Base-by-base conservation (phyloP, 345 rosid species). In the Punica granatum region DNA sequence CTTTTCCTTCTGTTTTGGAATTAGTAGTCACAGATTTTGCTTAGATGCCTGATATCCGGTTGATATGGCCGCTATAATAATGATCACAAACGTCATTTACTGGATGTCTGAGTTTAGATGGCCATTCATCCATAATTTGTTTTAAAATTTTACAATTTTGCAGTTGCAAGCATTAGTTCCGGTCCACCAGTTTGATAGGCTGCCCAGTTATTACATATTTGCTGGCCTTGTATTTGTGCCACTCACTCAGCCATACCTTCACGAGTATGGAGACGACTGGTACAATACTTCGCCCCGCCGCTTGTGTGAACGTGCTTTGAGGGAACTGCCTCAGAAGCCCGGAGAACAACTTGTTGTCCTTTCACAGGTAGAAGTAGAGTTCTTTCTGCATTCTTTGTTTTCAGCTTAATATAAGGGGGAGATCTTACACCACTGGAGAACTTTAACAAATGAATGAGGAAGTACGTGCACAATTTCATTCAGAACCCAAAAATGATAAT, bases 251-350 rank as follows among this genome's bases (percentile, higher is more conserved):
- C 96, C 97, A 18, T 90, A 82, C 74, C 97, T 92, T 75, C 96
- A 90, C 15, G 96, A 88, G 67, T 83, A 86, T 76, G 97, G 97
- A 70, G 98, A 92, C 65, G 98, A 92, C 74, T 92, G 97, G 97
- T 92, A 88, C 69, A 86, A 92, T 77, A 76, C 81, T 41, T 90
- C 92, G 33, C 98, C 95, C 9, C 90, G 96, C 70, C 84, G 81
- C 44, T 82, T 90, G 61, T 92, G 98, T 64, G 90, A 85, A 66
- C 90, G 80, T 61, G 96, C 92, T 21, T 75, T 92, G 58, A 88
- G 81, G 75, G 97, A 92, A 63, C 74, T 81, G 61, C 97, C 96
- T 3, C 82, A 85, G 72, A 81, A 73, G 67, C 75, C 96, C 11
- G 90, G 84, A 65, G 85, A 92, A 76, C 88, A 92, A 77, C 85